phyloP scores from a whole-genome alignment of 2,329 filamentous ascomycete species.

The Beauveria brongniartii region DNA sequence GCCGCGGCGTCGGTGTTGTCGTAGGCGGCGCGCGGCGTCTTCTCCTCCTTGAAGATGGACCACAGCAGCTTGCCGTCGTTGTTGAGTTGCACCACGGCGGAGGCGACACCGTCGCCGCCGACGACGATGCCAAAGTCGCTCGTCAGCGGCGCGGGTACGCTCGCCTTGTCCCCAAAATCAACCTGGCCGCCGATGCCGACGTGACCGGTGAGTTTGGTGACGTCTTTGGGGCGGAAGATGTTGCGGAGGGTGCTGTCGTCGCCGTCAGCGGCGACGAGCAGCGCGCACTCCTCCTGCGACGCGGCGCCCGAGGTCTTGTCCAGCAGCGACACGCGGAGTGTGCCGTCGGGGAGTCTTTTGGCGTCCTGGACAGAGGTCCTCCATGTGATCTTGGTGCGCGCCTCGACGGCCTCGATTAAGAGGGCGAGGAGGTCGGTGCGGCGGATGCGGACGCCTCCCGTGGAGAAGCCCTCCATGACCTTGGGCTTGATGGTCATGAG shows the following conservation, averaged over 20 bases:
- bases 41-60: conserved; percentile 26
- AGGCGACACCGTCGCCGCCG: conserved; percentile 25
- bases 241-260: conserved; percentile 28
- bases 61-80: conserved; percentile 26
- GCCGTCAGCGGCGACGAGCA: conserved; percentile 35
- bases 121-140: conserved; percentile 28
- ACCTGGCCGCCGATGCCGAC: conserved; percentile 26
- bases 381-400: conserved; percentile 3
- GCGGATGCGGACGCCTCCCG: conserved; percentile 21
- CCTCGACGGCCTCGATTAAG: conserved; percentile 20
- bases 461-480: conserved; percentile 18
- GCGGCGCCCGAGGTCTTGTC: not conserved
- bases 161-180: conserved; percentile 20
- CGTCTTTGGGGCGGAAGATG: conserved; percentile 26
- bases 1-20: conserved; percentile 15
- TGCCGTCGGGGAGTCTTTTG: not conserved
- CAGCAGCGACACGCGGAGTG: conserved; percentile 1
- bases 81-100: conserved; percentile 34
- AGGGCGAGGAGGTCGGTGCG: conserved; percentile 21
- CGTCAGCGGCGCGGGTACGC: conserved; percentile 22
- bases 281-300: conserved; percentile 20
- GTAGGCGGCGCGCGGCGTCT: conserved; percentile 9
- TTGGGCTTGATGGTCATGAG: conserved; percentile 20
- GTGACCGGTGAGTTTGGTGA: conserved; percentile 26
- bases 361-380: not conserved